A percentile compares a stretch with the other conserved stretches of the same genome.
Conservation (phyloP, 1,139 yeast species). For the Candida sp. region DNA sequence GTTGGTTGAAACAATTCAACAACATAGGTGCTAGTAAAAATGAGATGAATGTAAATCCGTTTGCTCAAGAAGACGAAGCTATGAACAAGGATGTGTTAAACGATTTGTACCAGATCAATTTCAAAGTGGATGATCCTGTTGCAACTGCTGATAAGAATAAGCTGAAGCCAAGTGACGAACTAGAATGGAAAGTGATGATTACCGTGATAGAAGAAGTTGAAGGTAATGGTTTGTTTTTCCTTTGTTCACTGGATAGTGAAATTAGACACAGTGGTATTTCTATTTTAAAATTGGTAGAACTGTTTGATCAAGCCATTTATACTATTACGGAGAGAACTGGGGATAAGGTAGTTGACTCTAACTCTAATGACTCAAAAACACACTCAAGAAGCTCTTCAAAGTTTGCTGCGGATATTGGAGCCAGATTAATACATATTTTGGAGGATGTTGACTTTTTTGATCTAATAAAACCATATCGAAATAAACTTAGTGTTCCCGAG, state of each 20-base stretch:
- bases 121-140: constrained; percentile 32
- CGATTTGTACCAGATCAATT: constrained; percentile 43
- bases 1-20: constrained; percentile 73
- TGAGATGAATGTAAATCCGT: constrained; percentile 19
- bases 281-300: constrained; percentile 71
- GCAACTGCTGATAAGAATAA: constrained; percentile 16
- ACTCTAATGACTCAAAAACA: constrained; percentile 11
- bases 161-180: constrained; percentile 53
- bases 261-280: constrained; percentile 74
- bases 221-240: constrained; percentile 89
- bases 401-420: constrained; percentile 76
- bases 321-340: constrained; percentile 34
- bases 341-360: constrained; percentile 4
- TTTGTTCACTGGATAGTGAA: constrained; percentile 82
- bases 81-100: constrained; percentile 41
- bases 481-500: constrained; percentile 80
- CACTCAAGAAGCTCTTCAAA: constrained; percentile 65
- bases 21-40: constrained; percentile 15
- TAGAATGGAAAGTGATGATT: constrained; percentile 75
- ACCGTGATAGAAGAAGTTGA: constrained; percentile 92
- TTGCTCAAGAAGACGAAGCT: constrained; percentile 35
- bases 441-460: constrained; percentile 68
- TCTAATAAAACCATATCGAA: constrained; percentile 55
- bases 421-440: constrained; percentile 74
- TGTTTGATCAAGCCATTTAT: constrained; percentile 78